Evolutionary conservation across 2,329 filamentous ascomycete species (phyloP).

Genomic region (Xylaria sp.): DNA sequence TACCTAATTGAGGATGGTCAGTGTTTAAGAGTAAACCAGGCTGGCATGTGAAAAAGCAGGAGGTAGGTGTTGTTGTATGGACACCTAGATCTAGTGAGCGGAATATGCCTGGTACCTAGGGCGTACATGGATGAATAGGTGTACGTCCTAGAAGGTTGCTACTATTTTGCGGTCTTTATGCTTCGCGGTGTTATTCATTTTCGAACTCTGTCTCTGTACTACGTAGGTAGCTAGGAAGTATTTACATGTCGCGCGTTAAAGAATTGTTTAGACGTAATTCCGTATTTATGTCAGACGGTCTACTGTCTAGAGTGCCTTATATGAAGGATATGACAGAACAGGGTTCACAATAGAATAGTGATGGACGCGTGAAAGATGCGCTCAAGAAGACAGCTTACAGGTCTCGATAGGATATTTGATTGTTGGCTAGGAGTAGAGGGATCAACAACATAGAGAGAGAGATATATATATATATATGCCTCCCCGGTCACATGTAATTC

Average conservation of each 20-base stretch:
- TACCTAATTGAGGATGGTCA: too few species aligned
- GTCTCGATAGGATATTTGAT: too few species aligned
- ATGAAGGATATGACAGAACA: neutral
- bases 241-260: neutral
- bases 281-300: neutral
- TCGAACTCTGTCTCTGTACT: neutral
- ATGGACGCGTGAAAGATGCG: neutral
- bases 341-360: neutral
- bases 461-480: too few species aligned
- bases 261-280: neutral
- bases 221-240: too few species aligned
- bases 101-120: neutral
- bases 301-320: neutral
- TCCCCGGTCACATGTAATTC: neutral
- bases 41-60: neutral
- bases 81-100: neutral
- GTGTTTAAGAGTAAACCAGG: neutral
- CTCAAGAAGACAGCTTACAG: neutral
- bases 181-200: neutral
- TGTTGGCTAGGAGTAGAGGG: neutral
- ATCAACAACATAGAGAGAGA: neutral
- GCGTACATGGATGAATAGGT: neutral
- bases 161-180: neutral
- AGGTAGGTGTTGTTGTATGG: neutral
- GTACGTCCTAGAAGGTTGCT: neutral